A percentile compares a stretch with the other conserved stretches of the same genome.
phyloP scores from a whole-genome alignment of 768 basidiomycete species.

The Zangia roseola region DNA sequence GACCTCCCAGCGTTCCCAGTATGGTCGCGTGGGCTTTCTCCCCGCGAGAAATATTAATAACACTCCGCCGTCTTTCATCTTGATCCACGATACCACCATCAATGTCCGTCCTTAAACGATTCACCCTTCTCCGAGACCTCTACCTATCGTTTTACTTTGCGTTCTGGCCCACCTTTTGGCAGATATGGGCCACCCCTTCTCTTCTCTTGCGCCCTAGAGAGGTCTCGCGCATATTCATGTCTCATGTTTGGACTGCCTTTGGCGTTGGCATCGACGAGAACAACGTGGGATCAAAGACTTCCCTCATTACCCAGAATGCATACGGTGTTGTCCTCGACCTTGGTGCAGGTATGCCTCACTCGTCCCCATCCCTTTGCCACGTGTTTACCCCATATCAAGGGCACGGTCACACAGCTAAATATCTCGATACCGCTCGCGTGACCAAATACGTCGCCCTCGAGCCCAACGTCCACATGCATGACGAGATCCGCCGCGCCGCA shows the following conservation, averaged over 20 bases:
- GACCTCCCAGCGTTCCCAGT: not conserved
- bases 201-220: constrained; percentile 44
- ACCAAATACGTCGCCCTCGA: constrained; percentile 71
- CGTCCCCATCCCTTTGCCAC: not conserved
- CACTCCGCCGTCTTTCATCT: not conserved
- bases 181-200: constrained; percentile 39
- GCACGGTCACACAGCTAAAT: constrained; percentile 59
- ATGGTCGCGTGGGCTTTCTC: not conserved
- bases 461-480: constrained; percentile 67
- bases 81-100: constrained; percentile 2
- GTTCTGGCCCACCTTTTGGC: constrained; percentile 46
- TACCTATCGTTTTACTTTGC: constrained; percentile 35
- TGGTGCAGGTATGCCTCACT: constrained; percentile 52
- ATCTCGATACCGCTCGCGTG: constrained; percentile 55
- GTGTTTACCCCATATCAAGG: constrained; percentile 37
- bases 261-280: constrained; percentile 47
- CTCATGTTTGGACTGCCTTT: constrained; percentile 53
- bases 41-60: not conserved
- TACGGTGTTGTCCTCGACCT: constrained; percentile 63
- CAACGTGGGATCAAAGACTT: constrained; percentile 39
- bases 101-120: constrained; percentile 20
- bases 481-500: constrained; percentile 49
- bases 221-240: constrained; percentile 57
- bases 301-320: constrained; percentile 54
- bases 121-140: constrained; percentile 45